Base-by-base conservation (phyloP, 1,139 yeast genomes). In the Saccharomycopsis hybrid region DNA sequence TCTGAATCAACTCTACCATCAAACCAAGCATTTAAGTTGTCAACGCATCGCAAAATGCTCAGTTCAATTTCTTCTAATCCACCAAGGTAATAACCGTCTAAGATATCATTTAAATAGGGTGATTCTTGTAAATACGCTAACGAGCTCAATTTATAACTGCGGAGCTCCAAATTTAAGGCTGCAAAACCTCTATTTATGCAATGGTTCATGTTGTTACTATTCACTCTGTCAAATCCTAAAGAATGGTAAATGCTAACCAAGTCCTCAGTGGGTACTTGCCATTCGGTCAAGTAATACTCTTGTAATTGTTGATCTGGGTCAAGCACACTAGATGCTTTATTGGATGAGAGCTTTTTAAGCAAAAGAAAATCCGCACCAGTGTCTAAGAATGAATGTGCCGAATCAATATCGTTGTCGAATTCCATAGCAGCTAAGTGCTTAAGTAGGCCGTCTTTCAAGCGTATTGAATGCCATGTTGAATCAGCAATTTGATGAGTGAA, bases 391-490 rank as follows among this genome's bases (percentile, higher is more conserved):
- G 65, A 56, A 58, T 80, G 86, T 0, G 85, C 84, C 7, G 58
- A 56, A 51, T 74, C 70, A 8, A 58, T 56, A 51, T 74, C 70
- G 0, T 78, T 80, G 49, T 64, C 67, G 57, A 78, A 78, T 51
- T 80, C 85, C 44, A 69, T 58, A 32, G 62, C 66, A 0, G 78
- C 69, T 52, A 80, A 57, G 58, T 71, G 71, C 36, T 67, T 60
- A 36, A 80, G 61, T 18, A 80, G 57, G 0, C 86, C 85, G 59
- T 78, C 76, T 9, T 67, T 61, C 25, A 73, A 58, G 2, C 77
- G 70, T 18, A 80, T 61, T 0, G 84, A 78, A 59, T 80, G 86
- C 86, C 85, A 80, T 28, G 80, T 68, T 0, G 78, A 72, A 55
- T 80, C 85, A 1, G 80, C 69, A 0, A 78, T 69, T 55, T 80